Evolutionary conservation across 306 rosid genomes (phyloP).

Genomic region (Ochetophila trinervis): DNA sequence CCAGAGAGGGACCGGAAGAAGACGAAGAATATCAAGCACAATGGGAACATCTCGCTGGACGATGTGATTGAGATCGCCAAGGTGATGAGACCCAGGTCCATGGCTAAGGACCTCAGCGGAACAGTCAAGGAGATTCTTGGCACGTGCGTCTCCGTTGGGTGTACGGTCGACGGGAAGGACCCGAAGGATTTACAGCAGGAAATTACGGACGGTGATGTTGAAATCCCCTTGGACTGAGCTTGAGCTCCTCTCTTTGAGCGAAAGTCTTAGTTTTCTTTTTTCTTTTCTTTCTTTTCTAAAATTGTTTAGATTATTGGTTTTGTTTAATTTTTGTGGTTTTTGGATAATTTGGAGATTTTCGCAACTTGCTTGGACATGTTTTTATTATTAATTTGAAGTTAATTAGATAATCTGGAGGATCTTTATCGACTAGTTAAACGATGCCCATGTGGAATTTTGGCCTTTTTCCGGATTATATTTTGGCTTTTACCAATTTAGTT

Average conservation of each 20-base stretch:
- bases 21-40: slow-evolving; percentile 75
- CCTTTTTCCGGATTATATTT: slow-evolving; percentile 10
- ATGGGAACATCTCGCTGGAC: slow-evolving; percentile 71
- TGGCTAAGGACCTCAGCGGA: slow-evolving; percentile 80
- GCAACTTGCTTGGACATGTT: slow-evolving; percentile 6
- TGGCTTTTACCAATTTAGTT: slow-evolving; percentile 5
- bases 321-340: slow-evolving; percentile 22
- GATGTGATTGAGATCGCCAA: slow-evolving; percentile 91
- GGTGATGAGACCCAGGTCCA: slow-evolving; percentile 68
- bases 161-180: slow-evolving; percentile 80
- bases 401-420: slow-evolving; percentile 35
- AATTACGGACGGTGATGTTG: slow-evolving; percentile 70
- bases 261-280: not conserved
- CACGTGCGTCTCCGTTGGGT: slow-evolving; percentile 86
- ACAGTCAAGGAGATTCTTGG: slow-evolving; percentile 81
- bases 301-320: slow-evolving; percentile 30
- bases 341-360: slow-evolving; percentile 5
- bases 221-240: slow-evolving; percentile 72
- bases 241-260: not conserved
- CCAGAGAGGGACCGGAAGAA: slow-evolving; percentile 91
- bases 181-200: slow-evolving; percentile 93
- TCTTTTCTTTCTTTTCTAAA: slow-evolving; percentile 8
- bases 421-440: slow-evolving; percentile 11
- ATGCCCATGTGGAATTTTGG: slow-evolving; percentile 13
- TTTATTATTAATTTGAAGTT: slow-evolving; percentile 23